A percentile compares a stretch with the other conserved stretches of the same genome.
phyloP scores from a whole-genome alignment of 805 yeast genomes.

The Myxozyma kluyveri region DNA sequence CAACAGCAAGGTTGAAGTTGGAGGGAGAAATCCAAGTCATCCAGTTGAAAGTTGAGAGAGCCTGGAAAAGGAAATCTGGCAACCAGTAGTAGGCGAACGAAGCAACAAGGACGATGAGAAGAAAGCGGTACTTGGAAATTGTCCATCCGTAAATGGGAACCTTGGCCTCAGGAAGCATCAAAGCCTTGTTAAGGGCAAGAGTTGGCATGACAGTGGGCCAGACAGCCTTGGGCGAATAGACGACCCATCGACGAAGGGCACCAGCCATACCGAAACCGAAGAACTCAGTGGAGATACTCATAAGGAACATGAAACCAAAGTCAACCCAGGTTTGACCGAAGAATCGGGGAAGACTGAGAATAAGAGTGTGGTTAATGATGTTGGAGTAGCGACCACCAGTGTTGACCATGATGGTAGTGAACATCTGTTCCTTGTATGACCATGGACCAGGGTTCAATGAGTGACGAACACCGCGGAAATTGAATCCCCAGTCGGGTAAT shows the following conservation, averaged over 20 bases:
- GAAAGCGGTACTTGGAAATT: conserved; percentile 52
- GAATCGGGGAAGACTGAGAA: conserved; percentile 35
- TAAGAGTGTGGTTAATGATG: conserved; percentile 7
- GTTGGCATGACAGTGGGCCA: conserved; percentile 56
- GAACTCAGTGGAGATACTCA: conserved; percentile 56
- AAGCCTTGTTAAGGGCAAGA: conserved; percentile 49
- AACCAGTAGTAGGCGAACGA: conserved; percentile 55
- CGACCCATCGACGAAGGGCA: conserved; percentile 54
- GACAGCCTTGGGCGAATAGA: conserved; percentile 56
- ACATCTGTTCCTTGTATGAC: conserved; percentile 63
- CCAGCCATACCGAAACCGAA: conserved; percentile 70
- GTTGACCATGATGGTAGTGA: conserved; percentile 46
- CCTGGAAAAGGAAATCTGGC: conserved; percentile 60
- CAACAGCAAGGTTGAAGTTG: conserved; percentile 57
- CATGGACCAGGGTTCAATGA: conserved; percentile 62
- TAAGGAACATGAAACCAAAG: conserved; percentile 53
- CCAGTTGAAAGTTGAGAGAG: conserved; percentile 58
- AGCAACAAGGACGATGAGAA: conserved; percentile 42
- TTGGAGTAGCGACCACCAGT: conserved; percentile 19
- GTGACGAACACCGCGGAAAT: conserved; percentile 42
- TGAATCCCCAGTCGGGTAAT: conserved; percentile 50
- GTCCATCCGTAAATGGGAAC: conserved; percentile 58
- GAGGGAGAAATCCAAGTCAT: conserved; percentile 64
- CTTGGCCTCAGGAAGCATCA: conserved; percentile 44
- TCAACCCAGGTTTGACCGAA: conserved; percentile 39